Base-by-base conservation (phyloP, 2,329 filamentous ascomycete species). In the Diaporthe batatas region DNA sequence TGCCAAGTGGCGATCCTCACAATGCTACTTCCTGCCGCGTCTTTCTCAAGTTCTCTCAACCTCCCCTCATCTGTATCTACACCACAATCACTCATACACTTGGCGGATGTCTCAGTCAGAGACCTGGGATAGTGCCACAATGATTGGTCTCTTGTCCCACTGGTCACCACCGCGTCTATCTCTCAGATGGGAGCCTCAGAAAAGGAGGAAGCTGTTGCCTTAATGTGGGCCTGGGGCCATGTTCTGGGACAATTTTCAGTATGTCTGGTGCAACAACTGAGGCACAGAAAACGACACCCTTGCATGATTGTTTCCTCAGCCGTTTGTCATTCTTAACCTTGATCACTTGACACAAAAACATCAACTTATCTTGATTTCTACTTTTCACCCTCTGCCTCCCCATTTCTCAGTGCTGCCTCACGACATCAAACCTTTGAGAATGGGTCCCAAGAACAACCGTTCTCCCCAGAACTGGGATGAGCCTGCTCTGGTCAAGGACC, bases 401-500 rank as follows among this genome's bases (percentile, higher is more conserved):
- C 32, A 25, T 32, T 36, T 7, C 25, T 39, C 29, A 29, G 29
- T 29, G 29, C 29, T 29, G 2, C 23, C n/a, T 51, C 25, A 44
- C 23, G 6, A 29, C 55, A 54, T 32, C 59, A 58, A 36, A 32
- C 47, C 4, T 32, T 10, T n/a, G 47, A 53, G 67, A 29, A 72
- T 57, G 55, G 44, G 44, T 39, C 2, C 62, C 14, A 51, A 23
- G 70, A 18, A 47, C 47, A 68, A 14, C 25, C 53, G 44, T 25
- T 42, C 70, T 74, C 36, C 75, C 16, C 70, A 77, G 75, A 81
- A 78, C 44, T 88, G 86, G 86, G 82, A 82, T 36, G 77, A 73
- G 0, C 74, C 81, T 6, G 78, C 79, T 11, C 80, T 83, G 23
- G 85, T 88, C 58, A 79, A 84, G 72, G 84, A 85, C 53, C 83